A percentile compares a stretch with the other conserved stretches of the same genome.
phyloP scores from a whole-genome alignment of 805 yeast species.

The Wickerhamomyces rabaulensis region DNA sequence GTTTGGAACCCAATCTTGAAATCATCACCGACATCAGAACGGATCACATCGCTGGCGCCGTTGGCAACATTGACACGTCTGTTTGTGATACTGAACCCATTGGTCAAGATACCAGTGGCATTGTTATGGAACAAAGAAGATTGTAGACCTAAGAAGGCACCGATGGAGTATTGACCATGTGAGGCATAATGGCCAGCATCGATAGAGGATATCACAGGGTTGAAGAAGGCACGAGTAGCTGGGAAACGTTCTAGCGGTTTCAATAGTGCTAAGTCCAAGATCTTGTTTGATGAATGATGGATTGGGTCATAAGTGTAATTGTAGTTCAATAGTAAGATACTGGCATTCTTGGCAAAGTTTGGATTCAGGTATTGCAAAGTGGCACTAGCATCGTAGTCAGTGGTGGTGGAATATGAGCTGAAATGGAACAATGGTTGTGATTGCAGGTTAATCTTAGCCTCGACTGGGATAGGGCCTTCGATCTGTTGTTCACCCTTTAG shows the following conservation, averaged over 20 bases:
- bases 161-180: slow-evolving; percentile 44
- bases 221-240: slow-evolving; percentile 40
- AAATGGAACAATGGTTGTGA: slow-evolving; percentile 28
- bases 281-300: slow-evolving; percentile 41
- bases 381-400: slow-evolving; percentile 29
- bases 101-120: slow-evolving; percentile 25
- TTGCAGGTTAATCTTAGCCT: slow-evolving; percentile 36
- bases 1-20: slow-evolving; percentile 48
- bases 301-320: slow-evolving; percentile 45
- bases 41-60: slow-evolving; percentile 48
- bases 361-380: slow-evolving; percentile 32
- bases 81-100: slow-evolving; percentile 58
- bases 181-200: slow-evolving; percentile 45
- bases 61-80: slow-evolving; percentile 53
- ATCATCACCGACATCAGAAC: slow-evolving; percentile 49
- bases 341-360: slow-evolving; percentile 57
- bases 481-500: slow-evolving; percentile 2
- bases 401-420: slow-evolving; percentile 29
- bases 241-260: slow-evolving; percentile 40
- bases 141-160: slow-evolving; percentile 45
- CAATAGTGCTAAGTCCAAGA: slow-evolving; percentile 40
- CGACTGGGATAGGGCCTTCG: slow-evolving; percentile 35
- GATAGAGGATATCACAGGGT: slow-evolving; percentile 41
- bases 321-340: slow-evolving; percentile 39
- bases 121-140: slow-evolving; percentile 25